Conservation (phyloP, 2,329 filamentous ascomycete genomes). For the Coleophoma crateriformis region DNA sequence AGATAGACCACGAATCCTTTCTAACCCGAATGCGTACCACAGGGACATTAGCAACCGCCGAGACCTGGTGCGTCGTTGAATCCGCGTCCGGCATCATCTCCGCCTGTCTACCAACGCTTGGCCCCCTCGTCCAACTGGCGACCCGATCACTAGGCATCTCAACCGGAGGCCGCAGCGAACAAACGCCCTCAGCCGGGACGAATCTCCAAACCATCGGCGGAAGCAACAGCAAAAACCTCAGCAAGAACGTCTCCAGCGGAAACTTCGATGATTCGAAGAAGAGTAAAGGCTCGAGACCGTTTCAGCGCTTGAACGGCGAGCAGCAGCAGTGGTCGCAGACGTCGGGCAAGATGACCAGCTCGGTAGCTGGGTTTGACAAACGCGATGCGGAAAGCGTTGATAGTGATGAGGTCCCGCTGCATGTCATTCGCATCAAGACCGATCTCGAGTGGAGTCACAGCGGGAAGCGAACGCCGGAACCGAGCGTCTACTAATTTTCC, state of each 20-base stretch:
- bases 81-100: not conserved
- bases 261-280: not conserved
- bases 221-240: not conserved
- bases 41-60: not conserved
- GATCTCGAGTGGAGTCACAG: conserved; percentile 1
- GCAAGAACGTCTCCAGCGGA: not conserved
- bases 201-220: not conserved
- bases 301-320: not conserved
- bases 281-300: not conserved
- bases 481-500: not conserved
- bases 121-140: not conserved
- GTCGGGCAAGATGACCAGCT: not conserved
- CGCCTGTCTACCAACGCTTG: not conserved
- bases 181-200: not conserved
- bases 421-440: not conserved
- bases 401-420: not conserved
- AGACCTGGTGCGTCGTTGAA: not conserved
- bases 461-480: not conserved
- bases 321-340: not conserved
- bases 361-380: not conserved
- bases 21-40: too few relatives aligned
- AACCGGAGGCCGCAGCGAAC: not conserved
- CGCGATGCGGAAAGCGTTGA: not conserved
- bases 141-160: not conserved
- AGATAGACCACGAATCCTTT: too few relatives aligned